phyloP scores from a whole-genome alignment of 306 rosid genomes.

The Cajanus cajan region DNA sequence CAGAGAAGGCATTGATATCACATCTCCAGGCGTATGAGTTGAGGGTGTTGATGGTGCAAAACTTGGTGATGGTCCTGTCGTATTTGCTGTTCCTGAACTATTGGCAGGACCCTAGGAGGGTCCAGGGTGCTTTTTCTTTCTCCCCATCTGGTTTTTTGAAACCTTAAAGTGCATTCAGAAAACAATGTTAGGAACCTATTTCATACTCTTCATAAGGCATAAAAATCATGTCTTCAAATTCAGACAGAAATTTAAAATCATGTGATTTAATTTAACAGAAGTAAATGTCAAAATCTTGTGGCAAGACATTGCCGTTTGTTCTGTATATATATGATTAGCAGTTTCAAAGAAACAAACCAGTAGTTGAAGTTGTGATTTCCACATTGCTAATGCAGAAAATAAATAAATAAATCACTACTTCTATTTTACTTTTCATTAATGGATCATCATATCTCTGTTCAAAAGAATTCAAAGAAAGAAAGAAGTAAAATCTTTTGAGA shows the following conservation, averaged over 20 bases:
- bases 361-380: neutral
- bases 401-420: neutral
- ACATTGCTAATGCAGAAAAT: neutral
- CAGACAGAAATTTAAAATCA: constrained; percentile 10
- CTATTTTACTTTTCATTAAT: neutral
- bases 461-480: constrained; percentile 11
- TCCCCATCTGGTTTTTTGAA: constrained; percentile 91
- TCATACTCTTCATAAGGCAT: neutral
- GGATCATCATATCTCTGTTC: neutral
- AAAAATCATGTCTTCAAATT: neutral
- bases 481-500: constrained; percentile 2
- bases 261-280: neutral
- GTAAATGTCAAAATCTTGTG: neutral
- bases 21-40: constrained; percentile 98
- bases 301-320: neutral
- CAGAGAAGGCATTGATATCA: constrained; percentile 89
- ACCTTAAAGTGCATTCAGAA: constrained; percentile 58
- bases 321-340: neutral
- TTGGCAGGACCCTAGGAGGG: constrained; percentile 99
- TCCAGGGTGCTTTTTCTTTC: constrained; percentile 96
- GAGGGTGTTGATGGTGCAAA: constrained; percentile 99
- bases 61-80: constrained; percentile 96
- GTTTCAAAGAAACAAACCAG: neutral
- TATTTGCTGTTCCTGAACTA: constrained; percentile 97
- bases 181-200: constrained; percentile 44